phyloP scores from a whole-genome alignment of 2,329 filamentous ascomycete genomes.

The Beauveria varroae region DNA sequence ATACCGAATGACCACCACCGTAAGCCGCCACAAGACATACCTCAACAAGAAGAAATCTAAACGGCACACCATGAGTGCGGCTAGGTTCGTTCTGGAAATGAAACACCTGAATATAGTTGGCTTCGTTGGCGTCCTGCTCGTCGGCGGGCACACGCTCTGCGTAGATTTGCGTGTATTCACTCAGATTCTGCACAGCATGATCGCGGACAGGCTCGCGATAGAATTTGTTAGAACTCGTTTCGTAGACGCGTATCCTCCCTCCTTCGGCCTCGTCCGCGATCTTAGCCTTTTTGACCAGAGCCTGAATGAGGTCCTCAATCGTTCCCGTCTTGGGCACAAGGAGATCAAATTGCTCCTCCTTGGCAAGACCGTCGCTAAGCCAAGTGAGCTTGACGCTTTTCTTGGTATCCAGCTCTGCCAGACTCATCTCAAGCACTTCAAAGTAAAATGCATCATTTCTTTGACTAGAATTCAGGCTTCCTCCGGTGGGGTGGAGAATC shows the following conservation, averaged over 20 bases:
- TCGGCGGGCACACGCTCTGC: conserved; percentile 76
- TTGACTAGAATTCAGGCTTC: conserved; percentile 63
- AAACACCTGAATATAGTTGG: conserved; percentile 67
- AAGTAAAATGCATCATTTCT: conserved; percentile 77
- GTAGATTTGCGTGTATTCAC: conserved; percentile 76
- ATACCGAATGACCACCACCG: neutral
- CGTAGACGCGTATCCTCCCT: conserved; percentile 70
- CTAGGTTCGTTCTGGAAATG: conserved; percentile 88
- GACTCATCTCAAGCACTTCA: conserved; percentile 87
- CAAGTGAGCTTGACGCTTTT: conserved; percentile 77
- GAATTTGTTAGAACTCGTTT: conserved; percentile 75
- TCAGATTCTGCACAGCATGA: conserved; percentile 70
- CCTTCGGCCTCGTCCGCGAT: conserved; percentile 65
- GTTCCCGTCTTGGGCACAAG: conserved; percentile 82
- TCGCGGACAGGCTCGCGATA: conserved; percentile 68
- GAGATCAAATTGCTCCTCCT: conserved; percentile 79
- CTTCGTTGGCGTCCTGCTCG: conserved; percentile 50
- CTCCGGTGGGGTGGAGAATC: conserved; percentile 70
- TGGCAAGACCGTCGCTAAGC: conserved; percentile 83
- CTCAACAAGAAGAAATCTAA: conserved; percentile 79
- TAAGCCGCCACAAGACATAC: conserved; percentile 38
- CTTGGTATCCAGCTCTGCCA: conserved; percentile 89
- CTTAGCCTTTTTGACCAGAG: conserved; percentile 71
- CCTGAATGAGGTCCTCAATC: conserved; percentile 69
- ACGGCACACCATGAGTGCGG: conserved; percentile 81